Conservation (phyloP, 331 rosid genomes). For the Malus hybrid region DNA sequence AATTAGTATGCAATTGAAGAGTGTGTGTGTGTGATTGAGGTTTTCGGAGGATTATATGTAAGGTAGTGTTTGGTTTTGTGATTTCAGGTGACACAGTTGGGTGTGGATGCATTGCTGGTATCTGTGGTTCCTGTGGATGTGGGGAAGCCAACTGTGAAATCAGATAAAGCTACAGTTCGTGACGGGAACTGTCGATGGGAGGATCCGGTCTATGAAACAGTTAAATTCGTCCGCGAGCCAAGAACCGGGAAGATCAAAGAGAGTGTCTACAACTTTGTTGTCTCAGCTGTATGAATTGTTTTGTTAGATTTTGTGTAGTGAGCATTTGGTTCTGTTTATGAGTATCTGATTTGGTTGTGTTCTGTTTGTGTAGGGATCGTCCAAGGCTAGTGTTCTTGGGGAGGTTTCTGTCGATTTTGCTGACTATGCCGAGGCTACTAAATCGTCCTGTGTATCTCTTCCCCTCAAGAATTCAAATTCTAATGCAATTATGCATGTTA, state of each 20-base stretch:
- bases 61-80: slow-evolving; percentile 6
- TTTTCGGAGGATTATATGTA: not conserved
- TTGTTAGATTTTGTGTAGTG: not conserved
- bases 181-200: slow-evolving; percentile 87
- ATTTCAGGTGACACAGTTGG: slow-evolving; percentile 62
- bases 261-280: slow-evolving; percentile 51
- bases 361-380: slow-evolving; percentile 45
- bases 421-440: slow-evolving; percentile 65
- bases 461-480: slow-evolving; percentile 65
- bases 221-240: slow-evolving; percentile 55
- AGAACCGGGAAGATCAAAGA: slow-evolving; percentile 66
- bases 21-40: slow-evolving; percentile 7
- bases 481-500: slow-evolving; percentile 78
- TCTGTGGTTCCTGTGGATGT: slow-evolving; percentile 72
- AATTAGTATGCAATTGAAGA: not conserved
- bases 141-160: slow-evolving; percentile 65
- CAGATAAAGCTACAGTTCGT: slow-evolving; percentile 51
- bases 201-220: slow-evolving; percentile 57
- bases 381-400: slow-evolving; percentile 53
- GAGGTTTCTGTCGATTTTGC: slow-evolving; percentile 76
- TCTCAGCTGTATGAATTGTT: slow-evolving; percentile 48
- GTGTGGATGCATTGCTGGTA: slow-evolving; percentile 60
- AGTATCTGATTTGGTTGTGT: slow-evolving; percentile 10
- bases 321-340: slow-evolving; percentile 6
- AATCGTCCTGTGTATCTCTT: slow-evolving; percentile 57